Evolutionary conservation across 306 rosid genomes (phyloP).

Genomic region (Vigna hirtella): DNA sequence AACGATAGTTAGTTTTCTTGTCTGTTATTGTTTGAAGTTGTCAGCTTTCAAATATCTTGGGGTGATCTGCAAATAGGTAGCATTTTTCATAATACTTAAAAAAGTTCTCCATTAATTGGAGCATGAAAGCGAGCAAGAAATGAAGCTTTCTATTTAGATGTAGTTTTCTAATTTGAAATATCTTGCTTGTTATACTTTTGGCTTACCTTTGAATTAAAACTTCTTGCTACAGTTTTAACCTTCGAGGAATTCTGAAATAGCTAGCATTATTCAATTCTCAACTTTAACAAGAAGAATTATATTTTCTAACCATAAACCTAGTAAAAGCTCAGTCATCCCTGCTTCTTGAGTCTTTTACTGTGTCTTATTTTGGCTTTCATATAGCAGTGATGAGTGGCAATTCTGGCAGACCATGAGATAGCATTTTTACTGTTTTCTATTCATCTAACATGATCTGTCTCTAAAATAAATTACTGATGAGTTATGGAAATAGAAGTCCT

Average conservation of each 20-base stretch:
- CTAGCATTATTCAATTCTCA: not conserved
- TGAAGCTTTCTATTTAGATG: not conserved
- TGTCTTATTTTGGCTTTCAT: not conserved
- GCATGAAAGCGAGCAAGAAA: conserved; percentile 28
- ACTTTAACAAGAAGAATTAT: not conserved
- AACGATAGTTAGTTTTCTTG: not conserved
- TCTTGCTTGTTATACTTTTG: conserved; percentile 6
- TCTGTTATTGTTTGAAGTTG: not conserved
- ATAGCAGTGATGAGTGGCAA: not conserved
- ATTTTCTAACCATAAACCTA: not conserved
- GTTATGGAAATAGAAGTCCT: conserved; percentile 1
- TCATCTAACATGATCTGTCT: not conserved
- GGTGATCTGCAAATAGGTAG: conserved; percentile 1
- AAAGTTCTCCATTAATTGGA: conserved; percentile 5
- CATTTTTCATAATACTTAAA: not conserved
- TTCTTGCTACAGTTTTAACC: not conserved
- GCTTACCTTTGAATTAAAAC: not conserved
- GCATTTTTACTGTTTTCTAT: conserved; percentile 6
- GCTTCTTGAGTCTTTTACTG: not conserved
- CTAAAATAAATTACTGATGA: not conserved
- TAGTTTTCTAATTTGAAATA: not conserved
- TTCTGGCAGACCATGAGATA: not conserved
- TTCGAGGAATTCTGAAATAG: conserved; percentile 6
- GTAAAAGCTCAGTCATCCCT: not conserved
- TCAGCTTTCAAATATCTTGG: conserved; percentile 21